Percentiles rank a stretch among this genome's conserved stretches.
Evolutionary conservation across 495 filamentous ascomycete genomes (phyloP).

Genomic region (Astrocystis sublimbata): DNA sequence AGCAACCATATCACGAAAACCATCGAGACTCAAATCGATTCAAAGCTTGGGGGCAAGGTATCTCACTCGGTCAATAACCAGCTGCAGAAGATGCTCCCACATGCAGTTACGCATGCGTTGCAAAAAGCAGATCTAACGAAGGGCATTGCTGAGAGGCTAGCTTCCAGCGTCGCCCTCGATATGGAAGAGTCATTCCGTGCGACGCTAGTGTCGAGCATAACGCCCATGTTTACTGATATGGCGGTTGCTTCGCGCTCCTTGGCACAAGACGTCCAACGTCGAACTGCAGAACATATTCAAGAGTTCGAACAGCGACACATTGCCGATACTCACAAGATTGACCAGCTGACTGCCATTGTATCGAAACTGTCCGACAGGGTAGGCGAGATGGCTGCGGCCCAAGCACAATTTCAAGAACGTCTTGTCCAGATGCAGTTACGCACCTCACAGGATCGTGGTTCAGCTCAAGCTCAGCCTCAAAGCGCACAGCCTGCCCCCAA

Average conservation of each 20-base stretch:
- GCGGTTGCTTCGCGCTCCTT: constrained; percentile 60
- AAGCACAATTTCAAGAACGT: constrained; percentile 63
- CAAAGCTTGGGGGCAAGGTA: constrained; percentile 49
- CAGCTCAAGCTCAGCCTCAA: constrained; percentile 20
- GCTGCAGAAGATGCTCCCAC: constrained; percentile 52
- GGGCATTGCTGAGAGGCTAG: constrained; percentile 67
- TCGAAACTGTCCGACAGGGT: constrained; percentile 71
- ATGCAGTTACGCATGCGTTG: constrained; percentile 54
- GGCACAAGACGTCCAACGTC: constrained; percentile 63
- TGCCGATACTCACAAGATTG: constrained; percentile 75
- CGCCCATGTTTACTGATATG: constrained; percentile 62
- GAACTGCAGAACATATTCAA: constrained; percentile 61
- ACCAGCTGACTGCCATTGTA: constrained; percentile 74
- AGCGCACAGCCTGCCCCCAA: constrained; percentile 21
- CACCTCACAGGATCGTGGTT: constrained; percentile 24
- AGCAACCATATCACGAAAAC: constrained; percentile 45
- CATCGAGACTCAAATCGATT: constrained; percentile 45
- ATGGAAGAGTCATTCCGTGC: constrained; percentile 69
- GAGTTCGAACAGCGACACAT: constrained; percentile 68
- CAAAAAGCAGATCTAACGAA: constrained; percentile 69
- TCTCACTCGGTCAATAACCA: constrained; percentile 61
- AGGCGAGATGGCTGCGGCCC: constrained; percentile 65
- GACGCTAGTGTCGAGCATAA: constrained; percentile 60
- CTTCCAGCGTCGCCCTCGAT: constrained; percentile 61
- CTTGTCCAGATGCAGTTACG: constrained; percentile 58